Evolutionary conservation across 2,329 filamentous ascomycete species (phyloP), one percentile per base, ranked within the genome.

Genomic region (Beauveria caledonica): DNA sequence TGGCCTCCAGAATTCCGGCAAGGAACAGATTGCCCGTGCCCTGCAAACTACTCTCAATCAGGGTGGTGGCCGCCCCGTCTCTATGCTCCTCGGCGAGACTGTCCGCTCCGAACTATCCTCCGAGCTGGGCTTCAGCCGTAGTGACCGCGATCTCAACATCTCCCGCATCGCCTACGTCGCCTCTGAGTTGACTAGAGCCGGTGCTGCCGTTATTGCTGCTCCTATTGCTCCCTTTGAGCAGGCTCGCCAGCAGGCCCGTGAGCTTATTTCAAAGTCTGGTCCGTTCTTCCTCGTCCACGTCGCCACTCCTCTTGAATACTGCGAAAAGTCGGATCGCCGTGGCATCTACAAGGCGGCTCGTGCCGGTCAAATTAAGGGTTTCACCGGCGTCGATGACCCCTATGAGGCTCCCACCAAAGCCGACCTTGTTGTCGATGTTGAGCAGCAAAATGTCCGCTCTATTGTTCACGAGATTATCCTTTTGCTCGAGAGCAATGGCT

Each of bases 11-110:
- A 99, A 97, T 86, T 89, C 85, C 62, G 94, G 94, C 77, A 99
- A 99, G 81, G 93, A 97, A 76, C 90, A 94, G 73, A 89, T 99
- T 68, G 94, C 92, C 57, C 90, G 94, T 68, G 94, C 94, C 46
- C 84, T 99, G 63, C 94, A 99, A 78, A 91, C 96, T 61, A 97
- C 93, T 0, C 86, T 99, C 65, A 97, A 97, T 84, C 93, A 99
- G 81, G 92, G 97, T 78, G 92, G 93, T 66, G 94, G 94, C 62
- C 91, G 94, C 62, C 90, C 92, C 64, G 94, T 97, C 61, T 95
- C 92, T 19, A 87, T 99, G 72, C 86, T 99, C 52, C 86, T 99
- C 62, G 94, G 94, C 69, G 94, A 99, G 78, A 97, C 91, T 7
- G 92, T 99, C 65, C 92, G 94, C 69, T 82, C 86, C 70, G 94